A percentile compares a stretch with the other conserved stretches of the same genome.
Evolutionary conservation across 2,329 filamentous ascomycete genomes (phyloP).

Genomic region (Penicillium fuscoglaucum): DNA sequence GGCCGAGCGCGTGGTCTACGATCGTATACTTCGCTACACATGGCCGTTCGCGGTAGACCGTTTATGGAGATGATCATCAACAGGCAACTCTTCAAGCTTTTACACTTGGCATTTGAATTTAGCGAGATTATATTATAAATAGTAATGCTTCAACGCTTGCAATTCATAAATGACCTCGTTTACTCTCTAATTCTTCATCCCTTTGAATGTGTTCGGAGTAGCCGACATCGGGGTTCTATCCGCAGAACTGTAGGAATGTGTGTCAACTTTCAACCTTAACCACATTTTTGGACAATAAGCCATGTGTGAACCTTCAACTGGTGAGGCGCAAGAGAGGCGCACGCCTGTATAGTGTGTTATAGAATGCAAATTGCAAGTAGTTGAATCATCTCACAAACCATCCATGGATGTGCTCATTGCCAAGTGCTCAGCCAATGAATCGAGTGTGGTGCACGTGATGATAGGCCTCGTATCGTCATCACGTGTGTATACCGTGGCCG

Average conservation of each 20-base stretch:
- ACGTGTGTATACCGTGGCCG: conserved; percentile 7
- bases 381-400: background rate
- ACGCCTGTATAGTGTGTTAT: background rate
- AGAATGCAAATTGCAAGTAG: background rate
- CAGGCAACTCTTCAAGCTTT: background rate
- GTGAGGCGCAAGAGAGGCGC: background rate
- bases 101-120: background rate
- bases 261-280: background rate
- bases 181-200: background rate
- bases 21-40: conserved; percentile 5
- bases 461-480: background rate
- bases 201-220: background rate
- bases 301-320: background rate
- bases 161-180: background rate
- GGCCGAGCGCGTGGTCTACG: conserved; percentile 1
- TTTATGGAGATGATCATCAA: conserved; percentile 7
- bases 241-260: conserved; percentile 1
- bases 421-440: background rate
- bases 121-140: background rate
- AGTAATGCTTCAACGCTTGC: background rate
- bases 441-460: conserved; percentile 1
- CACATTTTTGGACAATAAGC: background rate
- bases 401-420: background rate
- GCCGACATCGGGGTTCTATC: conserved; percentile 1
- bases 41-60: conserved; percentile 21